Evolutionary conservation across 192 early-diverging fungal genomes (phyloP), one percentile per base, ranked within the genome.

Genomic region (Backusella sp.): DNA sequence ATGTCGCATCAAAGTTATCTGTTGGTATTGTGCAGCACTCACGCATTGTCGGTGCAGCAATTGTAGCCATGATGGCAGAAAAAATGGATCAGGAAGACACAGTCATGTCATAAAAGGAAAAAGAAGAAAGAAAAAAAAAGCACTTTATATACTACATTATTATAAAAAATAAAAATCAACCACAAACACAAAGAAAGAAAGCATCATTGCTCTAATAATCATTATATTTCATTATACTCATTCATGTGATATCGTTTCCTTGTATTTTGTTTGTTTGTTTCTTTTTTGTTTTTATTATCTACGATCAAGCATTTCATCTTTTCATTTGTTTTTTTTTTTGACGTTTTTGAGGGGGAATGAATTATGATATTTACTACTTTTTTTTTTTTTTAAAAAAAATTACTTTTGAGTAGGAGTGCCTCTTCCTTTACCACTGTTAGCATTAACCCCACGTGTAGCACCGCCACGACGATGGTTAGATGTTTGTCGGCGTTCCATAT

Each of bases 31-130:
- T 82, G 11, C 75, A 79, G 52, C 73, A 79, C 52, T 79, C 77
- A 76, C 62, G 81, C 67, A 78, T 82, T 76, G 81, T 82, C 4
- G 81, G 81, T 35, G 77, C 81, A 2, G 81, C 81, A 32, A 82
- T 82, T 74, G 77, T 82, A 12, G 81, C 81, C 36, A 82, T 82
- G 81, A 76, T 82, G 81, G 76, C 81, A 3, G 81, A 82, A 56
- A 73, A 73, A 56, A 73, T 73, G 72, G 72, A 73, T n/a, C 72
- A 73, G 41, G 34, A 68, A 37, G 68, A 69, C n/a, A 69, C 68
- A 23, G 21, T 37, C 21, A 36, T 37, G 34, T 23, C 36, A 69
- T 36, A 68, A 32, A 26, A 59, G 0, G 11, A 26, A 59, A 26
- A 59, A 1, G 26, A 59, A 59, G 23, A 59, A 59, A 56, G 2